These are phyloP conservation scores for Paspalum notatum DNA, from an alignment of 176 grass and related monocot species.

Conservation along the genomic window DNA sequence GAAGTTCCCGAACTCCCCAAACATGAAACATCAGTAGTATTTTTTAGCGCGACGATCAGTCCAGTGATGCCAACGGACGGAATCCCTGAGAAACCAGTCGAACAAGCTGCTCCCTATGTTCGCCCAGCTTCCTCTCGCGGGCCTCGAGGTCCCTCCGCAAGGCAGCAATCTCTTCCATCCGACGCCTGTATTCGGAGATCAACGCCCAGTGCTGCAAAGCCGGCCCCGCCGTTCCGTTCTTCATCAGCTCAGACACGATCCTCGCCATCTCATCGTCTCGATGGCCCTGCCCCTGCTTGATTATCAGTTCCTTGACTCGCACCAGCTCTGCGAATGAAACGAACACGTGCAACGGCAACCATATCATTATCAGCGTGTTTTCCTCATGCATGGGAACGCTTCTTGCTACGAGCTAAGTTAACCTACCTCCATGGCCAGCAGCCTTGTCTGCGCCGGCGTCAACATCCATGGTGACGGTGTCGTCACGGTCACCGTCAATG, in stretches of 20 bases:
- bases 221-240: not conserved
- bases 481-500: not conserved
- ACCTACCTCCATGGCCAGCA: not conserved
- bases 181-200: slow-evolving; percentile 5
- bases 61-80: not conserved
- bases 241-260: not conserved
- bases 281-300: not conserved
- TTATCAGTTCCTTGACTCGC: slow-evolving; percentile 8
- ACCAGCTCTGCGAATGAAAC: not conserved
- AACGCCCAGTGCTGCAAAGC: not conserved
- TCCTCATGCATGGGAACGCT: not conserved
- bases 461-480: not conserved
- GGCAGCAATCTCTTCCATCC: slow-evolving; percentile 22
- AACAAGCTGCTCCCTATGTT: slow-evolving; percentile 8
- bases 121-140: not conserved
- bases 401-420: not conserved
- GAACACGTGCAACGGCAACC: too few species aligned
- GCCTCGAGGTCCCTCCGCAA: slow-evolving; percentile 33
- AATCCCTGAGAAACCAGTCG: not conserved
- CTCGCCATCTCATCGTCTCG: slow-evolving; percentile 18
- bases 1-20: too few species aligned
- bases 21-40: too few species aligned
- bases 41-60: not conserved
- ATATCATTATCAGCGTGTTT: not conserved
- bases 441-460: not conserved